Conservation (phyloP, 2,329 filamentous ascomycete genomes). For the Penicillium sp. region DNA sequence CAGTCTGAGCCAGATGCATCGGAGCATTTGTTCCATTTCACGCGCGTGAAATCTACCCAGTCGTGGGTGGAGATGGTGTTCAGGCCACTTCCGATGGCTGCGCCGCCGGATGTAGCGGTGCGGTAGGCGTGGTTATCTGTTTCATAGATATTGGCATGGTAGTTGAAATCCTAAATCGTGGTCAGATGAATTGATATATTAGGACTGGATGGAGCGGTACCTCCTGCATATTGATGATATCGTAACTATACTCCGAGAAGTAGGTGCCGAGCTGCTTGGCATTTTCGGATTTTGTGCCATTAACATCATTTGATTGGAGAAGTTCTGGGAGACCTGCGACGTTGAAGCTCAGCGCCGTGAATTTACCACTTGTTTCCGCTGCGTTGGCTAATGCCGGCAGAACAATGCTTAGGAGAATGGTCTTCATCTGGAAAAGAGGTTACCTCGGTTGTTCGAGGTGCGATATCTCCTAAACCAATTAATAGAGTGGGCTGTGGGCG, state of each 20-base stretch:
- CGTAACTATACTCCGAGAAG: constrained; percentile 59
- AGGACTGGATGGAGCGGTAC: constrained; percentile 26
- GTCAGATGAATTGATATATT: not conserved
- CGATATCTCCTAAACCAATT: not conserved
- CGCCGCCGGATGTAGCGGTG: constrained; percentile 65
- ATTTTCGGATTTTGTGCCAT: constrained; percentile 62
- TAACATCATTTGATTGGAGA: constrained; percentile 60
- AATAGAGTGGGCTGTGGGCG: not conserved
- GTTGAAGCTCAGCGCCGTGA: constrained; percentile 58
- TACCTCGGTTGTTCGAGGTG: not conserved
- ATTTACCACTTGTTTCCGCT: constrained; percentile 41
- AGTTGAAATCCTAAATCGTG: constrained; percentile 60
- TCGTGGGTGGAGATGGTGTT: constrained; percentile 63
- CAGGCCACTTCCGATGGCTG: constrained; percentile 62
- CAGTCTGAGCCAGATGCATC: constrained; percentile 59
- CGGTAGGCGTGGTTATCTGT: constrained; percentile 54
- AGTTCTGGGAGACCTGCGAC: constrained; percentile 58
- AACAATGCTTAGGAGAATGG: not conserved
- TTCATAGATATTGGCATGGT: constrained; percentile 62
- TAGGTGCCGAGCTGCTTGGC: constrained; percentile 56
- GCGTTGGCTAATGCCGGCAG: constrained; percentile 10
- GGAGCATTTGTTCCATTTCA: constrained; percentile 57
- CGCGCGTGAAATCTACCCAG: constrained; percentile 57
- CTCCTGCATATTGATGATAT: constrained; percentile 66
- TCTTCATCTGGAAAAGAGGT: constrained; percentile 7